These are phyloP conservation scores for Penicillium sclerotigenum DNA, from an alignment of 2,329 filamentous ascomycete species.

Conservation along the genomic window DNA sequence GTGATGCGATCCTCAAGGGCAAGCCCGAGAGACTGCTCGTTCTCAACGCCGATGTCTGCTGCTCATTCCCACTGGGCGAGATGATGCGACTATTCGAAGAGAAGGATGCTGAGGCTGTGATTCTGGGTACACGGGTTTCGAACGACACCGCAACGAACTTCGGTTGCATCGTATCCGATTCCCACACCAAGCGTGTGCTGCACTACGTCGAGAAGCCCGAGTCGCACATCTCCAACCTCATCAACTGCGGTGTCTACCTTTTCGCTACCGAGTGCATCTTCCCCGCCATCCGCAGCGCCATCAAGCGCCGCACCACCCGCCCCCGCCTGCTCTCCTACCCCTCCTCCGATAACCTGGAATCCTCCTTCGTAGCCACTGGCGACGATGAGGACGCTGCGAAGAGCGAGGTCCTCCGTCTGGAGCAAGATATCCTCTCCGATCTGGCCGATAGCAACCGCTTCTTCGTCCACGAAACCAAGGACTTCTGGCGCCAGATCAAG, in stretches of 20 bases:
- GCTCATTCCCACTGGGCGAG: slow-evolving; percentile 91
- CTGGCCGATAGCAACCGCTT: slow-evolving; percentile 97
- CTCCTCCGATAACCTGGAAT: slow-evolving; percentile 87
- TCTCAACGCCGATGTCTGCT: slow-evolving; percentile 97
- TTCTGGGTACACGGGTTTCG: slow-evolving; percentile 85
- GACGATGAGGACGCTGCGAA: slow-evolving; percentile 72
- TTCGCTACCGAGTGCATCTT: slow-evolving; percentile 96
- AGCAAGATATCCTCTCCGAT: slow-evolving; percentile 95
- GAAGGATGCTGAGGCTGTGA: slow-evolving; percentile 93
- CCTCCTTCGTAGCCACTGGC: slow-evolving; percentile 55
- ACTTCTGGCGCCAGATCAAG: slow-evolving; percentile 99
- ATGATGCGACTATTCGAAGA: slow-evolving; percentile 95
- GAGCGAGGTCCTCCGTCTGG: slow-evolving; percentile 85
- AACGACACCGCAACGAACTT: slow-evolving; percentile 94
- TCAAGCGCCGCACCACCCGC: slow-evolving; percentile 90
- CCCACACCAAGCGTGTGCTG: slow-evolving; percentile 88
- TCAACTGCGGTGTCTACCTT: slow-evolving; percentile 98
- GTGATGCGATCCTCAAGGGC: slow-evolving; percentile 96
- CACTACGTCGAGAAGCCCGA: slow-evolving; percentile 99
- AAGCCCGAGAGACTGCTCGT: slow-evolving; percentile 94
- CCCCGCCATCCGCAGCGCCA: slow-evolving; percentile 87
- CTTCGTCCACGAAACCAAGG: slow-evolving; percentile 96
- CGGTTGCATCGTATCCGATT: slow-evolving; percentile 93
- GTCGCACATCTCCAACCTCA: slow-evolving; percentile 94
- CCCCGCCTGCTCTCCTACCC: slow-evolving; percentile 92